These are phyloP conservation scores for Ceratobasidium sp. DNA, from an alignment of 1,284 basidiomycete species.

Conservation along the genomic window DNA sequence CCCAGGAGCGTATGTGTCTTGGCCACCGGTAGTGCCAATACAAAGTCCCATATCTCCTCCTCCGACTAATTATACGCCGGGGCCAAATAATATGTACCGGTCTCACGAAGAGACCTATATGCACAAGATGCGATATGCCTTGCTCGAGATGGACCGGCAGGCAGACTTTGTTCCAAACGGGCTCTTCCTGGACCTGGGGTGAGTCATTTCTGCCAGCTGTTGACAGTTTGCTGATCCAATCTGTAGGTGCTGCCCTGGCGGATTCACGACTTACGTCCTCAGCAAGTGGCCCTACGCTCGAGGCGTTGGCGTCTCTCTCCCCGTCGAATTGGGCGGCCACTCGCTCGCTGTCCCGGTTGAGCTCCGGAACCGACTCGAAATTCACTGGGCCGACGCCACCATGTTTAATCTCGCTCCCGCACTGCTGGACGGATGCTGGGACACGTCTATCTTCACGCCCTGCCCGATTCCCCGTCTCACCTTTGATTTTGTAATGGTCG, in stretches of 20 bases:
- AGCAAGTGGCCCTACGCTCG: constrained; percentile 27
- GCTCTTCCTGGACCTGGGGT: constrained; percentile 33
- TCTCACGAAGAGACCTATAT: constrained; percentile 35
- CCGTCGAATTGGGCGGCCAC: constrained; percentile 41
- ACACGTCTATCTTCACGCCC: constrained; percentile 31
- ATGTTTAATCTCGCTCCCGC: constrained; percentile 38
- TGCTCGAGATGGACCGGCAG: constrained; percentile 34
- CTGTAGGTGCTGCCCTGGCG: constrained; percentile 41
- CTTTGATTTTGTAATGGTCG: constrained; percentile 53
- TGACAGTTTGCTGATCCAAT: background rate
- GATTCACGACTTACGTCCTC: constrained; percentile 38
- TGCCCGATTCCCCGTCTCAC: constrained; percentile 36
- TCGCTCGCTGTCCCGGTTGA: constrained; percentile 22
- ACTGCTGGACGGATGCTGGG: constrained; percentile 22
- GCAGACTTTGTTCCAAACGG: constrained; percentile 31
- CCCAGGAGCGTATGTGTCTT: background rate
- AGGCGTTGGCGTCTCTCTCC: constrained; percentile 40
- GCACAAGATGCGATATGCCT: constrained; percentile 31
- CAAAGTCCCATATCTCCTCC: background rate
- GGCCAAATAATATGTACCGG: constrained; percentile 30
- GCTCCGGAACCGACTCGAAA: constrained; percentile 26
- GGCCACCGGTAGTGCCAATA: background rate
- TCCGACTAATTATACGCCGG: background rate
- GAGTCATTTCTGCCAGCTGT: background rate
- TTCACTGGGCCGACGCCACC: constrained; percentile 38